These are phyloP conservation scores for Phalaenopsis equestris DNA, from an alignment of 106 monocot species.

Conservation along the genomic window DNA sequence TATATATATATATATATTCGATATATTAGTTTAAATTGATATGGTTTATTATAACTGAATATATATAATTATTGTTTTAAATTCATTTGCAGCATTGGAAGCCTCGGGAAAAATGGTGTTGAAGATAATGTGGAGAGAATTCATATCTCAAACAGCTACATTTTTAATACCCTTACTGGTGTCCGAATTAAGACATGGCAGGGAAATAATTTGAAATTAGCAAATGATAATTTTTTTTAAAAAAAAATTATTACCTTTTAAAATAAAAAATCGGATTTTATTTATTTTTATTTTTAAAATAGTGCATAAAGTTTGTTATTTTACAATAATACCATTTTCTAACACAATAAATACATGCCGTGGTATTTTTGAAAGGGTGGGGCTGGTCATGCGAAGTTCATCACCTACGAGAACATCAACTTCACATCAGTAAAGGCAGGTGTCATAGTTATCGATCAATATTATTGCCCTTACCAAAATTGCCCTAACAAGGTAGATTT, in stretches of 20 bases:
- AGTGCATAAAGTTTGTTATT: no score
- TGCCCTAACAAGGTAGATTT: slow-evolving; percentile 14
- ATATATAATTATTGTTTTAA: background rate
- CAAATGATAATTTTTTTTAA: no score
- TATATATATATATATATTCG: no score
- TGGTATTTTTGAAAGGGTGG: slow-evolving; percentile 7
- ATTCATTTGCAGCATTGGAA: slow-evolving; percentile 11
- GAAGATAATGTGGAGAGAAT: slow-evolving; percentile 10
- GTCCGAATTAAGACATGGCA: slow-evolving; percentile 19
- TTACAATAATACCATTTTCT: no score
- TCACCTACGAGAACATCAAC: slow-evolving; percentile 1
- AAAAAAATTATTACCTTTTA: no score
- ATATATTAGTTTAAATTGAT: no score
- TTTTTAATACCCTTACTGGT: slow-evolving; percentile 10
- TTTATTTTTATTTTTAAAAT: no score
- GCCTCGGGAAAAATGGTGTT: slow-evolving; percentile 3
- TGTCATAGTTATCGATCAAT: slow-evolving; percentile 11
- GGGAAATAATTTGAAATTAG: background rate
- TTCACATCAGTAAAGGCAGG: slow-evolving; percentile 4
- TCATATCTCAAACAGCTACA: background rate
- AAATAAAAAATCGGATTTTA: no score
- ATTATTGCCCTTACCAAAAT: slow-evolving; percentile 5
- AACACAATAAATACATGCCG: no score
- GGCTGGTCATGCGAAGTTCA: slow-evolving; percentile 13
- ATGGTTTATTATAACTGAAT: no score